Evolutionary conservation across 2,329 filamentous ascomycete species (phyloP).

Genomic region (Trichoderma semiorbis): DNA sequence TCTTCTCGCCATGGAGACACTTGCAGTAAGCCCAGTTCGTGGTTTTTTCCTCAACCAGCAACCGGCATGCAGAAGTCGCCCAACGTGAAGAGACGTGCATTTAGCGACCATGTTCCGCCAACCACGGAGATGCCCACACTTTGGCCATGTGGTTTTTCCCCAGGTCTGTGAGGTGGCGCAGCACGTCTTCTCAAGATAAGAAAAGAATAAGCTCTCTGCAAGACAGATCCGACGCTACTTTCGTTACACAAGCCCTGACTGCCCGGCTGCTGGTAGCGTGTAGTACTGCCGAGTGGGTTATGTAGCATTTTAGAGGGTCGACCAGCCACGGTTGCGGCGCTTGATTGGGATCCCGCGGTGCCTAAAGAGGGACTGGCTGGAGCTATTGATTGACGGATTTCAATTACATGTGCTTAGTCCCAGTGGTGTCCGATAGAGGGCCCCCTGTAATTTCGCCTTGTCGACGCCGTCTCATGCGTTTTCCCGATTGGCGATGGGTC

Average conservation of each 20-base stretch:
- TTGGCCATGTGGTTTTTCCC: not conserved
- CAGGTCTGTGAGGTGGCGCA: not conserved
- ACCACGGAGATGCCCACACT: not conserved
- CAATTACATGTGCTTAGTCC: not conserved
- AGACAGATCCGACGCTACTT: not conserved
- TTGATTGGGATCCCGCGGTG: not conserved
- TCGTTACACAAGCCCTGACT: not conserved
- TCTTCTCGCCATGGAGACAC: not conserved
- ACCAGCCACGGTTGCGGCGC: not conserved
- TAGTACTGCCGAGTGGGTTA: not conserved
- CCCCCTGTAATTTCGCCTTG: not conserved
- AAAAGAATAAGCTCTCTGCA: constrained; percentile 9
- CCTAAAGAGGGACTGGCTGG: not conserved
- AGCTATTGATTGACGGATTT: not conserved
- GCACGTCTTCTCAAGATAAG: not conserved
- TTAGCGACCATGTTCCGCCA: not conserved
- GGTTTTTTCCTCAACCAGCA: not conserved
- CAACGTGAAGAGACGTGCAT: not conserved
- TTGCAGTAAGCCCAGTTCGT: not conserved
- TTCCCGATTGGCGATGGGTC: not conserved
- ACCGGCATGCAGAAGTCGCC: not conserved
- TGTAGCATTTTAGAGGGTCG: not conserved
- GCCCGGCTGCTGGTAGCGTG: not conserved
- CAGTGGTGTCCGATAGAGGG: not conserved
- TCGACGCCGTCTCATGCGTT: not conserved